Conservation (phyloP, 106 monocot genomes). For the Allium cepa region DNA sequence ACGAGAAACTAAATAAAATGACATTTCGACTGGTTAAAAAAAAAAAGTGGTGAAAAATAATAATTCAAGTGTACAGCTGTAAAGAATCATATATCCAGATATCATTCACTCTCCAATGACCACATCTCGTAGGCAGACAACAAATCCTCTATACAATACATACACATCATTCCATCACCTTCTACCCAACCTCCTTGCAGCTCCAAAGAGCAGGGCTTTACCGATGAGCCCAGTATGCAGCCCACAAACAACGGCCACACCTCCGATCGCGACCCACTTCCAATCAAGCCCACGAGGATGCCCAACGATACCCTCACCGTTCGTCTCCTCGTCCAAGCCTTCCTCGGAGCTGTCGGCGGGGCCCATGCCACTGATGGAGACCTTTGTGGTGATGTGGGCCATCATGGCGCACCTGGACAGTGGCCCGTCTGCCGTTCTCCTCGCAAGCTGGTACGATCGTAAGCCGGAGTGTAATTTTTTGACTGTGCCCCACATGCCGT, state of each 20-base stretch:
- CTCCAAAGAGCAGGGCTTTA: conserved; percentile 58
- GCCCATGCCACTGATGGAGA: conserved; percentile 3
- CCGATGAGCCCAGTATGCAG: conserved; percentile 57
- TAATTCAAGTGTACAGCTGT: too few species aligned
- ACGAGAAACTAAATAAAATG: too few species aligned
- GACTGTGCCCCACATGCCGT: conserved; percentile 97
- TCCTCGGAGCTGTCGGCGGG: conserved; percentile 11
- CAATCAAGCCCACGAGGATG: conserved; percentile 46
- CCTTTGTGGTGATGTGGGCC: conserved; percentile 56
- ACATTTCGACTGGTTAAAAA: too few species aligned
- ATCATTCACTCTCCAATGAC: too few species aligned
- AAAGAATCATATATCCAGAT: too few species aligned
- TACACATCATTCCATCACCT: conserved; percentile 3
- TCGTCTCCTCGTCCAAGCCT: background rate
- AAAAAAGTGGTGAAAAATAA: too few species aligned
- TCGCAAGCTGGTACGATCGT: conserved; percentile 60
- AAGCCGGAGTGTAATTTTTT: conserved; percentile 86
- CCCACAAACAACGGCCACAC: conserved; percentile 64
- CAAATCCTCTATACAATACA: too few species aligned
- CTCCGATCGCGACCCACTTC: conserved; percentile 83
- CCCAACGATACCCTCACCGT: background rate
- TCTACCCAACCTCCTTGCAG: conserved; percentile 53
- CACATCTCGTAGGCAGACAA: too few species aligned
- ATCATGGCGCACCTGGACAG: conserved; percentile 55
- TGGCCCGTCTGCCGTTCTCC: conserved; percentile 28